phyloP scores from a whole-genome alignment of 371 early-diverging fungal genomes.

The Mortierella sp. region DNA sequence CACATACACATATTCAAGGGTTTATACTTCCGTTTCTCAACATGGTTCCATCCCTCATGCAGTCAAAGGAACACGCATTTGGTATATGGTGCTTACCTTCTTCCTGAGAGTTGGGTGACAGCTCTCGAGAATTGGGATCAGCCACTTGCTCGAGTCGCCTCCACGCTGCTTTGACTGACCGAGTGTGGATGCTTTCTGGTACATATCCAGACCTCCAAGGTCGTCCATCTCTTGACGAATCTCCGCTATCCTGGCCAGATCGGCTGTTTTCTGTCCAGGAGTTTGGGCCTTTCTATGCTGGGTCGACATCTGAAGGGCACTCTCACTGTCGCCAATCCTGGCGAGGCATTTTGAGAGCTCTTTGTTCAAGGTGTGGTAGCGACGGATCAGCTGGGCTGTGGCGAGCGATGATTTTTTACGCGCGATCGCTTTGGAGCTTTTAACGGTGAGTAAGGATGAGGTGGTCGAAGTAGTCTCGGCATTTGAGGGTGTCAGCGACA shows the following conservation, averaged over 20 bases:
- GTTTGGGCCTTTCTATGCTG: not conserved
- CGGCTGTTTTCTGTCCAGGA: slow-evolving; percentile 13
- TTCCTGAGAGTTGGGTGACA: slow-evolving; percentile 32
- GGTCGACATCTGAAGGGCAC: not conserved
- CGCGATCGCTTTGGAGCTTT: slow-evolving; percentile 24
- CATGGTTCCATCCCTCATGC: too few species aligned
- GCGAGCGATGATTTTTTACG: slow-evolving; percentile 49
- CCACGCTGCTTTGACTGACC: slow-evolving; percentile 88
- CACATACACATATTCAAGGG: not conserved
- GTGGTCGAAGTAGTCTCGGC: slow-evolving; percentile 44
- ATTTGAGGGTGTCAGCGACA: slow-evolving; percentile 30
- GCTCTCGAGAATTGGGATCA: slow-evolving; percentile 64
- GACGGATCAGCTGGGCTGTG: slow-evolving; percentile 76
- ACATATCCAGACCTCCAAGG: slow-evolving; percentile 89
- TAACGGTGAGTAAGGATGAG: slow-evolving; percentile 39
- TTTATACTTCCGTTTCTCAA: not conserved
- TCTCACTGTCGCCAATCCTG: slow-evolving; percentile 19
- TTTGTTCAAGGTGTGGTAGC: slow-evolving; percentile 82
- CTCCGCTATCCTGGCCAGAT: slow-evolving; percentile 44
- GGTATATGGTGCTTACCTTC: slow-evolving; percentile 14
- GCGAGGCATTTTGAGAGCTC: slow-evolving; percentile 63
- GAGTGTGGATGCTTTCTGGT: slow-evolving; percentile 84
- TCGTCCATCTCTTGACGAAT: slow-evolving; percentile 77
- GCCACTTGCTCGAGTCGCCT: slow-evolving; percentile 88
- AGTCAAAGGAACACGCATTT: not conserved